These are phyloP conservation scores for Naegleria fowleri DNA, from an alignment of 208 protist species.

Conservation along the genomic window DNA sequence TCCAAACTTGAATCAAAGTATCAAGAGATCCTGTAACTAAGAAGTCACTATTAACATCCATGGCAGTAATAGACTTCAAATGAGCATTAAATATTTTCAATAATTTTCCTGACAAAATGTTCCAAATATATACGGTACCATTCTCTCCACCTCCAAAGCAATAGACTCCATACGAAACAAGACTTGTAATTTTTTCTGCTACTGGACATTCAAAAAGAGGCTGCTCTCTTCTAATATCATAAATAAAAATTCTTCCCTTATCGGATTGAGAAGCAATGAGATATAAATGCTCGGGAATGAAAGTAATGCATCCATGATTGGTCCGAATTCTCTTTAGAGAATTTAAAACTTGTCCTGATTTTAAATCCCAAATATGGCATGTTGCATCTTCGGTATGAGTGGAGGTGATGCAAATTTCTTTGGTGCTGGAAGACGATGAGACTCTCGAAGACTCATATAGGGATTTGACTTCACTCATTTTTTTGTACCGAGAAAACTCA, in stretches of 20 bases:
- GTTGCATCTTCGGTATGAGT: background rate
- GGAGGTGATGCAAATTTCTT: background rate
- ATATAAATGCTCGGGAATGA: background rate
- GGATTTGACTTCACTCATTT: background rate
- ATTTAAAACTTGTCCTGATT: background rate
- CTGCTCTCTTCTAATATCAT: background rate
- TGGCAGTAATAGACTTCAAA: background rate
- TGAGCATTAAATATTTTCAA: background rate
- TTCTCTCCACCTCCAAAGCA: conserved; percentile 7
- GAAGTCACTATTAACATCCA: background rate
- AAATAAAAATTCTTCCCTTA: background rate
- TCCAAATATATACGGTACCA: conserved; percentile 19
- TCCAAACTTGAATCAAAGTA: conserved; percentile 10
- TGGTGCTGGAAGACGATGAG: background rate
- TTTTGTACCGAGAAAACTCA: background rate
- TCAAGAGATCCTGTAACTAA: background rate
- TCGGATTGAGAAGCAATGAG: background rate
- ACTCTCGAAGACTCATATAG: background rate
- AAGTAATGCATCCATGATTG: background rate
- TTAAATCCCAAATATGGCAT: conserved; percentile 10
- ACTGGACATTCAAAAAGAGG: background rate
- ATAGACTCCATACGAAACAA: background rate
- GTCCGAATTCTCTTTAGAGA: background rate
- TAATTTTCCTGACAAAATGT: background rate
- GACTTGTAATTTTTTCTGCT: conserved; percentile 9